Conservation (phyloP, 257 asterid species). For the Lavandula angustifolia region DNA sequence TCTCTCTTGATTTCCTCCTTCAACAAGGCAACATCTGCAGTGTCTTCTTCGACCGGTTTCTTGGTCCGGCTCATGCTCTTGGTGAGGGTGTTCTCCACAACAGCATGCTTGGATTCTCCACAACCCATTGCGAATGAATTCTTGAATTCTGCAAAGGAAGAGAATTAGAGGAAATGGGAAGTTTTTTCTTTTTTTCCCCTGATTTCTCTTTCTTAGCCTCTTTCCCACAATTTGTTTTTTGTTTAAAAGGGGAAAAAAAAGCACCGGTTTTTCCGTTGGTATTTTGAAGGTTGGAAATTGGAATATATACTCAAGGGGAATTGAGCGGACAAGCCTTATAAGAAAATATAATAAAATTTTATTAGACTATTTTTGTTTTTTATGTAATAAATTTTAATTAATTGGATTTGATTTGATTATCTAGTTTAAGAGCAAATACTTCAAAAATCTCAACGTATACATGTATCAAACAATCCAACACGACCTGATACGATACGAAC, state of each 20-base stretch:
- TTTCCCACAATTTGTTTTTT: constrained; percentile 17
- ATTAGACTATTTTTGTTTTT: no score
- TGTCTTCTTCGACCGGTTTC: constrained; percentile 8
- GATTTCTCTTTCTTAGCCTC: constrained; percentile 31
- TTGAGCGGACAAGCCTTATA: constrained; percentile 26
- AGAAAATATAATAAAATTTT: no score
- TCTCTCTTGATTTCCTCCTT: neutral
- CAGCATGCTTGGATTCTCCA: constrained; percentile 90
- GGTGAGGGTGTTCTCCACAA: constrained; percentile 50
- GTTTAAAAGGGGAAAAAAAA: constrained; percentile 27
- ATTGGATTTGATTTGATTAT: no score
- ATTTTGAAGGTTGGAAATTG: constrained; percentile 38
- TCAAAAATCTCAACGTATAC: no score
- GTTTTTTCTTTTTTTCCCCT: constrained; percentile 26
- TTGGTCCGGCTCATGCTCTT: constrained; percentile 44
- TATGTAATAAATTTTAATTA: no score
- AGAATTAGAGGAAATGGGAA: constrained; percentile 38
- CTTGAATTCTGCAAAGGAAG: constrained; percentile 24
- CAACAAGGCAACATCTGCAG: neutral
- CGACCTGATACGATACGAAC: no score
- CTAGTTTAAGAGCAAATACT: no score
- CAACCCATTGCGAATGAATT: constrained; percentile 58
- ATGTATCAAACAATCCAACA: no score
- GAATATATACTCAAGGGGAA: constrained; percentile 5
- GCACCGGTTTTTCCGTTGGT: constrained; percentile 36